Evolutionary conservation across 2,329 filamentous ascomycete species (phyloP).

Genomic region (Diaporthe aspalathi): DNA sequence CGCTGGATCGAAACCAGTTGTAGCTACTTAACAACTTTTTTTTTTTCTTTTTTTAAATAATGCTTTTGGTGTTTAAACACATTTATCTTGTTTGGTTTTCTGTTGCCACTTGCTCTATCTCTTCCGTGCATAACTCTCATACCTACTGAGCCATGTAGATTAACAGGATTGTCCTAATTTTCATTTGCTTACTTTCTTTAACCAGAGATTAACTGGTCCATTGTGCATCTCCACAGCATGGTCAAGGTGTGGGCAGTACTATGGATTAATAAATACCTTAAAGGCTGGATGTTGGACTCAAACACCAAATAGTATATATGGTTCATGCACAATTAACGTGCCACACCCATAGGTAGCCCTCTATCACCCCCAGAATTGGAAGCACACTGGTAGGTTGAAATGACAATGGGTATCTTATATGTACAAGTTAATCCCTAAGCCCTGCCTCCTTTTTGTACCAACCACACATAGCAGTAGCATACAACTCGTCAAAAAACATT

Average conservation of each 20-base stretch:
- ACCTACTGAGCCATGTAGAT: too few relatives aligned
- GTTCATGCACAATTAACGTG: background rate
- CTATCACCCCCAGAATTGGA: background rate
- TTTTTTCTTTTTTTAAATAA: background rate
- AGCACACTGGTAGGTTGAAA: background rate
- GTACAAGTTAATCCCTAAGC: constrained; percentile 1
- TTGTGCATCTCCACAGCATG: background rate
- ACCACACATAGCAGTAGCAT: background rate
- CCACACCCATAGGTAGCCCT: background rate
- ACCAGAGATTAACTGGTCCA: background rate
- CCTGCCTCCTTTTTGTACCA: background rate
- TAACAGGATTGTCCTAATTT: too few relatives aligned
- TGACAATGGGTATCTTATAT: constrained; percentile 34
- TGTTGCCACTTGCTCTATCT: too few relatives aligned
- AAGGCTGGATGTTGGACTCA: background rate
- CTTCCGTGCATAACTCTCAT: too few relatives aligned
- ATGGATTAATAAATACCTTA: background rate
- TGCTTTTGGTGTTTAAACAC: too few relatives aligned
- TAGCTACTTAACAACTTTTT: constrained; percentile 1
- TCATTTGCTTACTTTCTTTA: background rate
- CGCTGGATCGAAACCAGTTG: constrained; percentile 40
- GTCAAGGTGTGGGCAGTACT: background rate
- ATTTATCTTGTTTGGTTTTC: too few relatives aligned
- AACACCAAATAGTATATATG: too few relatives aligned
- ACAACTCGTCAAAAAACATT: constrained; percentile 31